Conservation (phyloP, 208 protist species). For the Trypanosoma caninum region DNA sequence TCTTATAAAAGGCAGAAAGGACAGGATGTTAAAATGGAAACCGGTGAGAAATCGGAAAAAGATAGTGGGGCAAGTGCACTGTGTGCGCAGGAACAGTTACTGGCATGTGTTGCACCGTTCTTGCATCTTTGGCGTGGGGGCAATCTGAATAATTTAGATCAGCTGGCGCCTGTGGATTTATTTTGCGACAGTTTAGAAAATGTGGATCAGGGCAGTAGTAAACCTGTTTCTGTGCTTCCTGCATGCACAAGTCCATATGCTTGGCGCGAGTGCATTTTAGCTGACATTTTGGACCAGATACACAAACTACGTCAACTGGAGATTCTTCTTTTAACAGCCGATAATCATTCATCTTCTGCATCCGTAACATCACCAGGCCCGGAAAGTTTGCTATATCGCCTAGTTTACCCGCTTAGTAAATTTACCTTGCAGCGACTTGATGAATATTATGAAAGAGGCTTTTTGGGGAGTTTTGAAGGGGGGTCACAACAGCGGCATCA, state of each 20-base stretch:
- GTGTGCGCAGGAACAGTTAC: conserved; percentile 12
- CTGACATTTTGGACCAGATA: conserved; percentile 19
- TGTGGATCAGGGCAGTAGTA: neutral
- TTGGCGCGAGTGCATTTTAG: conserved; percentile 20
- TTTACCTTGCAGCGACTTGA: conserved; percentile 27
- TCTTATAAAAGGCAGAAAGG: neutral
- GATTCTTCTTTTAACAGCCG: neutral
- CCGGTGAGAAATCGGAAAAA: neutral
- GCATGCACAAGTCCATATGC: conserved; percentile 10
- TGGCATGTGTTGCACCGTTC: conserved; percentile 30
- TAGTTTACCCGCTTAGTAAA: conserved; percentile 42
- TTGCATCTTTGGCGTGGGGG: conserved; percentile 24
- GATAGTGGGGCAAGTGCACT: neutral
- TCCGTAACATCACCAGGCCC: neutral
- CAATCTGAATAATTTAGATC: neutral
- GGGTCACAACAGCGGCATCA: neutral
- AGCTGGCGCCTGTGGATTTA: neutral
- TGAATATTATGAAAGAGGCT: conserved; percentile 19
- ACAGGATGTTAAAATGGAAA: neutral
- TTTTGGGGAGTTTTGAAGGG: conserved; percentile 20
- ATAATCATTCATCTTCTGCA: neutral
- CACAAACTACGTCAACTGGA: conserved; percentile 19
- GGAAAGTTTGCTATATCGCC: conserved; percentile 17
- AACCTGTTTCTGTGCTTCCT: neutral
- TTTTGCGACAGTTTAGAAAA: neutral